These are phyloP conservation scores for Leccinum rimulosum DNA, from an alignment of 768 basidiomycete genomes.

Conservation along the genomic window DNA sequence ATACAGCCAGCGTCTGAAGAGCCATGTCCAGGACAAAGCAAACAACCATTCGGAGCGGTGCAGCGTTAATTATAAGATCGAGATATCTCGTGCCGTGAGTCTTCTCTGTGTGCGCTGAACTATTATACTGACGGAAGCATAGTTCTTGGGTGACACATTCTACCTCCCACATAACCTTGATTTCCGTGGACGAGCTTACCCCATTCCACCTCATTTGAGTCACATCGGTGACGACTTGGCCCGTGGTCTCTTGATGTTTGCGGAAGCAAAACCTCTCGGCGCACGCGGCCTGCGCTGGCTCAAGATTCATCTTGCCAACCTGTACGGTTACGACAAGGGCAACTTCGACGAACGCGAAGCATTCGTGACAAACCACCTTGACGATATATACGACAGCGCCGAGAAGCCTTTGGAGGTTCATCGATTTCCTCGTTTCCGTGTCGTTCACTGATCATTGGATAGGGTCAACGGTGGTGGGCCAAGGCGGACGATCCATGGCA, in stretches of 20 bases:
- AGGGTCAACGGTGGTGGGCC: slow-evolving; percentile 87
- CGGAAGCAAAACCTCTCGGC: slow-evolving; percentile 74
- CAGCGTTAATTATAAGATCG: slow-evolving; percentile 93
- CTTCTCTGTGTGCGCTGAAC: not conserved
- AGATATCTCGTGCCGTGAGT: slow-evolving; percentile 88
- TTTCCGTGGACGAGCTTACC: slow-evolving; percentile 96
- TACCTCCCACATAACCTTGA: slow-evolving; percentile 97
- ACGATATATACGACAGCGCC: slow-evolving; percentile 81
- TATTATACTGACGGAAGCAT: not conserved
- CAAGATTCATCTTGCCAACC: slow-evolving; percentile 90
- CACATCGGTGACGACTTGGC: slow-evolving; percentile 95
- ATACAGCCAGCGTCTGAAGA: slow-evolving; percentile 55
- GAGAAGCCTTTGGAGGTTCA: slow-evolving; percentile 72
- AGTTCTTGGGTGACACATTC: slow-evolving; percentile 87
- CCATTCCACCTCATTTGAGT: slow-evolving; percentile 91
- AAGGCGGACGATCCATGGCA: slow-evolving; percentile 97
- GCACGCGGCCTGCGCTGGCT: slow-evolving; percentile 88
- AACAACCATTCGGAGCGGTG: slow-evolving; percentile 91
- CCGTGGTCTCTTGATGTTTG: slow-evolving; percentile 84
- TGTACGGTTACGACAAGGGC: slow-evolving; percentile 93
- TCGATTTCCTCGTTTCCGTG: slow-evolving; percentile 6
- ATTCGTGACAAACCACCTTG: slow-evolving; percentile 70
- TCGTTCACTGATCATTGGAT: slow-evolving; percentile 3
- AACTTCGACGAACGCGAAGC: slow-evolving; percentile 89
- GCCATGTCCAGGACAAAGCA: slow-evolving; percentile 56